Percentiles rank a stretch among this genome's conserved stretches.
phyloP scores from a whole-genome alignment of 768 basidiomycete species.

The Leucosporidium scottii region DNA sequence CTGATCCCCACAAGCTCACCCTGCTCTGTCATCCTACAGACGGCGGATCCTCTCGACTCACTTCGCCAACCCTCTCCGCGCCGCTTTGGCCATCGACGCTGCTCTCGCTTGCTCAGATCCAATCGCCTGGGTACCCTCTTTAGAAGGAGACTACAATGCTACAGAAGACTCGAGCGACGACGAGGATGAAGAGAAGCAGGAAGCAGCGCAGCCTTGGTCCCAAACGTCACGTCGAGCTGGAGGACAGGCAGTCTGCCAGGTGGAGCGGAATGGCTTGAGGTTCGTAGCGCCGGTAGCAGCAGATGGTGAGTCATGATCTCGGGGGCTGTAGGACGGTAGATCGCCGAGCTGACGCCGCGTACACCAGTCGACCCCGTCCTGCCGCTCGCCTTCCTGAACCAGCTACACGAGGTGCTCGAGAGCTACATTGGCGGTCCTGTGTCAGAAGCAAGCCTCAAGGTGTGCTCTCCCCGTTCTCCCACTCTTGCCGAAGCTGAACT shows the following conservation, averaged over 20 bases:
- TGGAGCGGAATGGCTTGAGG: slow-evolving; percentile 5
- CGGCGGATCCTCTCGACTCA: slow-evolving; percentile 27
- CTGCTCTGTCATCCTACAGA: not conserved
- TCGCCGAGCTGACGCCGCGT: not conserved
- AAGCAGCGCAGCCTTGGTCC: too few species aligned
- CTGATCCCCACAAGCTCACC: too few species aligned
- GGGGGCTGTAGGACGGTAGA: too few species aligned
- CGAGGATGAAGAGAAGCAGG: slow-evolving; percentile 4
- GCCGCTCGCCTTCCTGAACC: slow-evolving; percentile 24
- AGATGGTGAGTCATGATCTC: slow-evolving; percentile 11
- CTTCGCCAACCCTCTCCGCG: slow-evolving; percentile 10
- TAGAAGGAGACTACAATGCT: not conserved
- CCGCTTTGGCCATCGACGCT: slow-evolving; percentile 24
- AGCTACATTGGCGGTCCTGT: slow-evolving; percentile 24
- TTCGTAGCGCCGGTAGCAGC: slow-evolving; percentile 11
- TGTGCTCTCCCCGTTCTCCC: not conserved
- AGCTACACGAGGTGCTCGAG: slow-evolving; percentile 22
- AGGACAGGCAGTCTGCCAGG: slow-evolving; percentile 18
- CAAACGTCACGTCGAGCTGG: not conserved
- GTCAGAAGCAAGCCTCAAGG: slow-evolving; percentile 28
- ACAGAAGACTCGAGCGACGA: not conserved
- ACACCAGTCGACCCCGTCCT: slow-evolving; percentile 26
- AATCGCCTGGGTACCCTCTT: slow-evolving; percentile 9
- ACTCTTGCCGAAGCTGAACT: not conserved
- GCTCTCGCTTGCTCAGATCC: slow-evolving; percentile 1